These are phyloP conservation scores for Penicillium sp. DNA, from an alignment of 2,329 filamentous ascomycete genomes.

Conservation along the genomic window DNA sequence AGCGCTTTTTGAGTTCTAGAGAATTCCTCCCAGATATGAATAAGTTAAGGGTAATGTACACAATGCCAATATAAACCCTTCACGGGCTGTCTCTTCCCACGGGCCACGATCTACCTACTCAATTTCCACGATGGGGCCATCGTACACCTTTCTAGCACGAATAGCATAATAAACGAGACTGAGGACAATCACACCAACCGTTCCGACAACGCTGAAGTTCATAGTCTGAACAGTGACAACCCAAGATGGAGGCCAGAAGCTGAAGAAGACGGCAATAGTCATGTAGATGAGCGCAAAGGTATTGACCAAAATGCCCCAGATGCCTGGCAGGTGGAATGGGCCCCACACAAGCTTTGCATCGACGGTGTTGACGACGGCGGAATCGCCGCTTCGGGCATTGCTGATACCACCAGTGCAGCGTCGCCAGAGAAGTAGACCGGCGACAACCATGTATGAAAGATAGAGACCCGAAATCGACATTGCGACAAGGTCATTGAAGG, in stretches of 20 bases:
- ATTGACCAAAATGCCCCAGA: slow-evolving; percentile 45
- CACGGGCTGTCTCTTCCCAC: too few relatives aligned
- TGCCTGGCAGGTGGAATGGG: slow-evolving; percentile 27
- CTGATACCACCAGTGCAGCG: slow-evolving; percentile 25
- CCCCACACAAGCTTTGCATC: slow-evolving; percentile 32
- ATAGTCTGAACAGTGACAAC: slow-evolving; percentile 42
- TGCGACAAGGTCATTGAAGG: slow-evolving; percentile 33
- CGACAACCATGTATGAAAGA: slow-evolving; percentile 31
- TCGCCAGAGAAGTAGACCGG: slow-evolving; percentile 27
- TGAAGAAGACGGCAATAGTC: slow-evolving; percentile 48
- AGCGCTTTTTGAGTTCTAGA: too few relatives aligned
- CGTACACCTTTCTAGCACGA: slow-evolving; percentile 35
- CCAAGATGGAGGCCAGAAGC: slow-evolving; percentile 46
- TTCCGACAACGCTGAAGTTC: slow-evolving; percentile 48
- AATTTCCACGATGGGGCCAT: slow-evolving; percentile 28
- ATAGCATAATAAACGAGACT: slow-evolving; percentile 41
- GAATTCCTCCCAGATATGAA: too few relatives aligned
- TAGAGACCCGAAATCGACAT: slow-evolving; percentile 35
- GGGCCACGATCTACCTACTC: too few relatives aligned
- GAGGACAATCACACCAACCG: slow-evolving; percentile 40
- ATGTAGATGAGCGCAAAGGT: slow-evolving; percentile 45
- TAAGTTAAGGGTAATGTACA: too few relatives aligned
- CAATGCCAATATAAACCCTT: too few relatives aligned
- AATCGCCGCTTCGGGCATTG: slow-evolving; percentile 16
- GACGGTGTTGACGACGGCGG: slow-evolving; percentile 23